A percentile compares a stretch with the other conserved stretches of the same genome.
phyloP scores from a whole-genome alignment of 768 basidiomycete genomes.

The Nidularia sp. region DNA sequence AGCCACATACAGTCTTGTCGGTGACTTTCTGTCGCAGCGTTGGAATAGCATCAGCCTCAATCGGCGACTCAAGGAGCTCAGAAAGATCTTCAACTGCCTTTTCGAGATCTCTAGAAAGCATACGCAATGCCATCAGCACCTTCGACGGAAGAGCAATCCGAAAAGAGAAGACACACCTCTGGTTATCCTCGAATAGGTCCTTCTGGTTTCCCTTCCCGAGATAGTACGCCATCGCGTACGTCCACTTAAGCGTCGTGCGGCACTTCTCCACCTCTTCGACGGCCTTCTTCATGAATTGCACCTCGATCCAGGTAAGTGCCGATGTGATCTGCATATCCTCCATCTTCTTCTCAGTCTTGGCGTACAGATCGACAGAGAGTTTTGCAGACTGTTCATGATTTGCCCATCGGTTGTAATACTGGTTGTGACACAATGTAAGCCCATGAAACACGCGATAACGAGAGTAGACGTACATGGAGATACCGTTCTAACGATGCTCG shows the following conservation, averaged over 20 bases:
- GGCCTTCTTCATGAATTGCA: slow-evolving; percentile 98
- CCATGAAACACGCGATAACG: neutral
- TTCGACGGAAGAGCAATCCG: neutral
- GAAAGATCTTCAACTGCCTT: slow-evolving; percentile 93
- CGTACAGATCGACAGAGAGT: slow-evolving; percentile 87
- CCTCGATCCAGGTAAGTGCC: slow-evolving; percentile 95
- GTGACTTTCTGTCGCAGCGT: slow-evolving; percentile 87
- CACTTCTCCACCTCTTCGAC: slow-evolving; percentile 89
- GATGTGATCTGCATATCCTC: slow-evolving; percentile 97
- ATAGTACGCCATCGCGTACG: slow-evolving; percentile 99
- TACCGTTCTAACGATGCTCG: slow-evolving; percentile 93
- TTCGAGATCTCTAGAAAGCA: slow-evolving; percentile 72
- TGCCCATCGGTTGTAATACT: slow-evolving; percentile 99
- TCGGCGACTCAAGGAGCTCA: slow-evolving; percentile 87
- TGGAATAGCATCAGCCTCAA: slow-evolving; percentile 82
- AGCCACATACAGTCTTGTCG: slow-evolving; percentile 76
- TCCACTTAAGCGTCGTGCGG: slow-evolving; percentile 97
- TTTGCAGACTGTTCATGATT: slow-evolving; percentile 99
- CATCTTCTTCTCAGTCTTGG: slow-evolving; percentile 99
- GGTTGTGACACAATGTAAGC: slow-evolving; percentile 4
- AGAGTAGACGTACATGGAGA: slow-evolving; percentile 69
- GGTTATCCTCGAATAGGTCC: slow-evolving; percentile 96
- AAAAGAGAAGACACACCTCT: slow-evolving; percentile 49
- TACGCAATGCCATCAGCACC: neutral
- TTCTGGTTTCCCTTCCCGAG: slow-evolving; percentile 88